Percentiles rank a stretch among this genome's conserved stretches.
Conservation (phyloP, 2,329 filamentous ascomycete genomes). For the Aspergillus eucalypticola region DNA sequence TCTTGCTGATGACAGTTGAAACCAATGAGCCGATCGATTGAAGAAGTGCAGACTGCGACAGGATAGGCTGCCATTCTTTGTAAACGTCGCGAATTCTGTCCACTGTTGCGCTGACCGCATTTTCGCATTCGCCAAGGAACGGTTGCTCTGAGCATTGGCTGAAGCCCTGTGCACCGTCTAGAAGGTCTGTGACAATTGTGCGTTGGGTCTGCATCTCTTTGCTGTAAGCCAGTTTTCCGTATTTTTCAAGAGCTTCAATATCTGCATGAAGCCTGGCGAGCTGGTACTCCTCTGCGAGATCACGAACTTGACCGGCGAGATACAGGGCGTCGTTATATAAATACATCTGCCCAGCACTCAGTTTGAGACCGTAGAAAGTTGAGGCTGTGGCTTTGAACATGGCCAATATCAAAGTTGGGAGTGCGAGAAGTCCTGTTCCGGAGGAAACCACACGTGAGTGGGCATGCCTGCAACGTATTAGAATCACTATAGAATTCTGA, state of each 20-base stretch:
- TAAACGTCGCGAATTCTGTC: conserved; percentile 60
- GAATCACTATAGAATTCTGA: background rate
- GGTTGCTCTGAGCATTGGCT: conserved; percentile 59
- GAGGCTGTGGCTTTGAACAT: conserved; percentile 54
- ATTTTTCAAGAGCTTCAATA: conserved; percentile 57
- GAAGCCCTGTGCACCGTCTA: conserved; percentile 65
- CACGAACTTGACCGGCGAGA: conserved; percentile 56
- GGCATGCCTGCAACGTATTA: conserved; percentile 32
- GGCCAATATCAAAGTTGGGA: conserved; percentile 50
- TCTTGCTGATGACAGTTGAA: conserved; percentile 58
- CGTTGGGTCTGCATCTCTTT: conserved; percentile 66
- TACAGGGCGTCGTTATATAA: conserved; percentile 66
- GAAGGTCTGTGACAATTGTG: conserved; percentile 62
- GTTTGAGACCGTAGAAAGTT: conserved; percentile 46
- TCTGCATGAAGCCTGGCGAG: conserved; percentile 56
- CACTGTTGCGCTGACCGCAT: conserved; percentile 59
- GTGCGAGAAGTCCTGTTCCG: conserved; percentile 44
- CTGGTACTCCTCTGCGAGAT: conserved; percentile 49
- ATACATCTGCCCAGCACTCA: conserved; percentile 60
- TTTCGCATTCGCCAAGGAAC: conserved; percentile 61
- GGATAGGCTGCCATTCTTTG: conserved; percentile 57
- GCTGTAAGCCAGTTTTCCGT: conserved; percentile 62
- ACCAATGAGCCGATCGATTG: conserved; percentile 63
- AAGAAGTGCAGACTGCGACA: conserved; percentile 61
- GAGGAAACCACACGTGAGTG: conserved; percentile 43